Evolutionary conservation across 352 stramenopile genomes (phyloP), one percentile per base, ranked within the genome.

Genomic region (Pythium folliculosum): DNA sequence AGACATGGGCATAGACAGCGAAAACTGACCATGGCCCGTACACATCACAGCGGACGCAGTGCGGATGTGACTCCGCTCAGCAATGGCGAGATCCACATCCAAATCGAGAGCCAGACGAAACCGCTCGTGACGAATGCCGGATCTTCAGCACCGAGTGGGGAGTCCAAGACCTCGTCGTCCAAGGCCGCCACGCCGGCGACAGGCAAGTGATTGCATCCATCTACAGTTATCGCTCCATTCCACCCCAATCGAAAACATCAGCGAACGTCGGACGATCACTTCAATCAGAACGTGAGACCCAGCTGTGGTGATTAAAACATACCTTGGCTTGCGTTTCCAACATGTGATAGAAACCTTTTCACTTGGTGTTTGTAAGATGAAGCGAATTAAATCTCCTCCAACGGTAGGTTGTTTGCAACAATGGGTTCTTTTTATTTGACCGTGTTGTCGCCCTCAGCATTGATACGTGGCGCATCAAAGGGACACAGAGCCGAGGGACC

Each of bases 61-160:
- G 77, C 80, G 0, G 83, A 91, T 32, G 80, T 91, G 67, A 73
- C 70, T 22, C 83, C 81, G 2, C 53, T 91, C 9, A 83, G 66
- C 63, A 85, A 69, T 40, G 76, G 76, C n/a, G 83, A 91, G 75
- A 89, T 91, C 64, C 81, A 88, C 44, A 69, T 91, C 35, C 75
- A 89, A 43, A 71, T 90, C 63, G 81, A 91, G 73, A 73, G 73
- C 67, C 79, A 86, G 63, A 63, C 62, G 25, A 65, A 74, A n/a
- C 47, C 62, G 38, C 64, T 73, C 47, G 68, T 72, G 17, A 14
- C 52, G 12, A 52, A 48, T 25, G 9, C 22, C 2, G 21, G 27
- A 16, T 22, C 68, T 1, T 59, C 61, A 4, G n/a, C 43, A 1
- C 27, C 40, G 25, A 51, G 51, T 21, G 37, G 59, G 5, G 57